phyloP scores from a whole-genome alignment of 2,329 filamentous ascomycete genomes.

The Phyllosticta citribraziliensis region DNA sequence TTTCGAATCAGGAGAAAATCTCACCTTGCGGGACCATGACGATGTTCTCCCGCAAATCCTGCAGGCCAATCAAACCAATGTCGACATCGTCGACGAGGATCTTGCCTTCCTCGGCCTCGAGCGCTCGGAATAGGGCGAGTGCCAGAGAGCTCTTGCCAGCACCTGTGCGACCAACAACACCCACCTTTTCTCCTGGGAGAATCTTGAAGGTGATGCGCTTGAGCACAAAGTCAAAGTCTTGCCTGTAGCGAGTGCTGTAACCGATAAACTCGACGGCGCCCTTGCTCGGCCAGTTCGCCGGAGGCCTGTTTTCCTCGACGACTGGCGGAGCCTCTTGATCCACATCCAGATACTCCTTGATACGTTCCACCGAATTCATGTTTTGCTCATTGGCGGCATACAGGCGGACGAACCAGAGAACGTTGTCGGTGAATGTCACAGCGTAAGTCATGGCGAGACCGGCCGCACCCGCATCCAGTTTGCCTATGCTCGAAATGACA shows the following conservation, averaged over 20 bases:
- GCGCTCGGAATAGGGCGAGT: conserved; percentile 80
- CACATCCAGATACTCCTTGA: conserved; percentile 94
- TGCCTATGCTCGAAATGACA: conserved; percentile 72
- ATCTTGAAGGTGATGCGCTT: conserved; percentile 80
- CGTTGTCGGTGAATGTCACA: conserved; percentile 92
- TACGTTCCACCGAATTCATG: conserved; percentile 97
- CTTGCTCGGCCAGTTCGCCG: conserved; percentile 71
- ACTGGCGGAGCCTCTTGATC: conserved; percentile 81
- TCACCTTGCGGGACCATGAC: conserved; percentile 83
- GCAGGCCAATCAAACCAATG: conserved; percentile 80
- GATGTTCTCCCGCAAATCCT: conserved; percentile 83
- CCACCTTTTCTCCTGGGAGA: conserved; percentile 78
- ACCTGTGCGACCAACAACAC: conserved; percentile 89
- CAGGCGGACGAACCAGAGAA: conserved; percentile 88
- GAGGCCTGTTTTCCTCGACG: conserved; percentile 67
- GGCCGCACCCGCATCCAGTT: conserved; percentile 80
- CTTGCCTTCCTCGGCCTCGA: conserved; percentile 83
- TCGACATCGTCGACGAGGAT: conserved; percentile 90
- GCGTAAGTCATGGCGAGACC: conserved; percentile 93
- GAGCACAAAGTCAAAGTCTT: conserved; percentile 79
- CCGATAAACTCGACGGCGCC: conserved; percentile 69
- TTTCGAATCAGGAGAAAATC: conserved; percentile 1
- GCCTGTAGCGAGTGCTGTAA: conserved; percentile 82
- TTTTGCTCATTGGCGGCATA: conserved; percentile 97
- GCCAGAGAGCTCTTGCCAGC: conserved; percentile 95